Evolutionary conservation across 1,284 basidiomycete species (phyloP), one percentile per base, ranked within the genome.

Genomic region (Paramarasmius palmivorus): DNA sequence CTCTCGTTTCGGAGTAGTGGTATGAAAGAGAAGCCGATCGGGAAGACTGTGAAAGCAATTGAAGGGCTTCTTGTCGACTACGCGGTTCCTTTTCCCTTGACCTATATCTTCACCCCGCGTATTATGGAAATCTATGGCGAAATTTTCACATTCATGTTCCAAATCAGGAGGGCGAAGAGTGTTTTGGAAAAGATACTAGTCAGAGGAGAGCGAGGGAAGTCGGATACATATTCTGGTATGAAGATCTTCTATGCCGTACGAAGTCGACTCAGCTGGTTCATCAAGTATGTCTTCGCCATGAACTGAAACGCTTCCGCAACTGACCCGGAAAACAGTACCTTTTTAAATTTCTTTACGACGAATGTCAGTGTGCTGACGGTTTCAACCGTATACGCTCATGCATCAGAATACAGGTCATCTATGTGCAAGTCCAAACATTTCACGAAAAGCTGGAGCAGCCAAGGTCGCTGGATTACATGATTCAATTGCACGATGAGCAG

Each of bases 11-110:
- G 81, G 39, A 78, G 79, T 20, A 66, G 62, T 54, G 76, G 73
- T 60, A 74, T 76, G 41, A 70, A 68, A 54, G 75, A 75, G 8
- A 66, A 68, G 22, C 66, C 68, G 20, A 73, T 78, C 38, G 64
- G 65, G 20, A 72, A 77, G 47, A 84, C 82, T 1, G 76, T 90
- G 50, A 79, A 76, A 61, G 79, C 79, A 1, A 74, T 93, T n/a
- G 81, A 86, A 23, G 85, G 83, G 0, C 73, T 93, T 4, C 68
- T 75, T 2, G 71, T 90, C 26, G 90, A 92, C 71, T 93, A 93
- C 59, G 81, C 86, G 15, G 78, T 88, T 0, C 89, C 92, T 1
- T 93, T 93, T 64, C 92, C 92, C 0, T 68, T 94, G 57, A 86
- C 85, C 0, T 93, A 92, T 62, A 77, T 93, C 42, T 90, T 93